Conservation (phyloP, 2,329 filamentous ascomycete species). For the Cylindrodendrum hubeiense region DNA sequence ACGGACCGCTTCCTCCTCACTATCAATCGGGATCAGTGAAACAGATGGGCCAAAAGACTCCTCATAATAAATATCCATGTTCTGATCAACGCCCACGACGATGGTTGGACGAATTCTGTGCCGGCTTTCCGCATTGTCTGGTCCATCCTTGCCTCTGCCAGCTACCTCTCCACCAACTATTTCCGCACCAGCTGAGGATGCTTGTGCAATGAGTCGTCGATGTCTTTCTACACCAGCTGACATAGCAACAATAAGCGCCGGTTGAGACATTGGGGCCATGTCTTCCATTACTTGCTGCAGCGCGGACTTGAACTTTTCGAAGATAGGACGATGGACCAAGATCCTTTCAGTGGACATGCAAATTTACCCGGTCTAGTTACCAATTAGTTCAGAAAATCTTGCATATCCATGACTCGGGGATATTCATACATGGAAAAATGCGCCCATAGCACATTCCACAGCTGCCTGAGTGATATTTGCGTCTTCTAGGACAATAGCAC, state of each 20-base stretch:
- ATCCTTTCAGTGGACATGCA: too few relatives aligned
- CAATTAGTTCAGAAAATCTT: too few relatives aligned
- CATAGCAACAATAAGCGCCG: neutral
- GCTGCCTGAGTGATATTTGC: conserved; percentile 80
- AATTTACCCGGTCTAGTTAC: too few relatives aligned
- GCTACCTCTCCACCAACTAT: neutral
- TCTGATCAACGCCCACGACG: neutral
- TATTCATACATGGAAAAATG: conserved; percentile 69
- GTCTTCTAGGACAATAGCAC: conserved; percentile 81
- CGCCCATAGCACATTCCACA: conserved; percentile 72
- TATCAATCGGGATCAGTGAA: neutral
- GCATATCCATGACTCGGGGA: too few relatives aligned
- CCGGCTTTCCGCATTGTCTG: too few relatives aligned
- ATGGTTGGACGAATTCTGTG: neutral
- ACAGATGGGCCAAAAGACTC: neutral
- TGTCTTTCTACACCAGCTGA: neutral
- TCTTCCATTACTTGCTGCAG: too few relatives aligned
- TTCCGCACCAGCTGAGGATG: neutral
- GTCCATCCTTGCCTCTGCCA: neutral
- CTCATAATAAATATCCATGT: neutral
- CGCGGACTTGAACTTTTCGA: too few relatives aligned
- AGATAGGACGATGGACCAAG: too few relatives aligned
- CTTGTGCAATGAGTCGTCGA: neutral
- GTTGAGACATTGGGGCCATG: too few relatives aligned
- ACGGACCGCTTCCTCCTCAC: neutral